phyloP scores from a whole-genome alignment of 2,329 filamentous ascomycete species.

The Kalaharituber pfeilii region DNA sequence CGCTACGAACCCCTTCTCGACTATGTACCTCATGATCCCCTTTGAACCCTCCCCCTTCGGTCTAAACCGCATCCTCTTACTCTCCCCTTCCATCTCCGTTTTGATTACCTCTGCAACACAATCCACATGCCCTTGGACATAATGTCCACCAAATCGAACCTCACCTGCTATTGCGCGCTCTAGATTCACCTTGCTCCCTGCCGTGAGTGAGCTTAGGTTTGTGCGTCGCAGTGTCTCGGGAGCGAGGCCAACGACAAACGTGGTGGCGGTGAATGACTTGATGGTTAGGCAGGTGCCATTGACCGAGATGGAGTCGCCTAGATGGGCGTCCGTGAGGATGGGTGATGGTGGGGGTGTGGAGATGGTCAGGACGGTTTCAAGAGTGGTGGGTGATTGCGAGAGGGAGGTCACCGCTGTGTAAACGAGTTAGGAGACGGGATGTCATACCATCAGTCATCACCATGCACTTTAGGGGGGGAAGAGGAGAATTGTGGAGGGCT shows the following conservation, averaged over 20 bases:
- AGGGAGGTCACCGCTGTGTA: slow-evolving; percentile 58
- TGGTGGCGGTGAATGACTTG: slow-evolving; percentile 41
- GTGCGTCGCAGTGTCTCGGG: slow-evolving; percentile 92
- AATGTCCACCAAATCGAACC: slow-evolving; percentile 76
- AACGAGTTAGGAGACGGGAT: too few relatives aligned
- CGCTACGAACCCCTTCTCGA: slow-evolving; percentile 91
- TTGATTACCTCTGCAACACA: slow-evolving; percentile 60
- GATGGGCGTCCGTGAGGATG: slow-evolving; percentile 67
- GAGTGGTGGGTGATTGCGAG: too few relatives aligned
- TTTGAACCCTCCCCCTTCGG: not conserved
- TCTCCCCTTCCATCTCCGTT: slow-evolving; percentile 69
- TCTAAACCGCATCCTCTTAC: slow-evolving; percentile 53
- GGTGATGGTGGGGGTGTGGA: slow-evolving; percentile 55
- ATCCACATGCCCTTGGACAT: slow-evolving; percentile 76
- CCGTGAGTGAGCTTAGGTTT: slow-evolving; percentile 61
- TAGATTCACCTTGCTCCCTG: slow-evolving; percentile 59
- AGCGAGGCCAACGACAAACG: slow-evolving; percentile 83
- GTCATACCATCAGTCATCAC: too few relatives aligned
- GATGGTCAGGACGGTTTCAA: slow-evolving; percentile 56
- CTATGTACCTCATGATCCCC: slow-evolving; percentile 61
- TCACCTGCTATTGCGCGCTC: slow-evolving; percentile 56
- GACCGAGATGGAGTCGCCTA: slow-evolving; percentile 86
- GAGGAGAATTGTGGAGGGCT: too few relatives aligned
- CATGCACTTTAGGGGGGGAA: too few relatives aligned
- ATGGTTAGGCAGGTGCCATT: slow-evolving; percentile 88